phyloP scores from a whole-genome alignment of 305 asterid species.

The Solanum aculeatissimum region DNA sequence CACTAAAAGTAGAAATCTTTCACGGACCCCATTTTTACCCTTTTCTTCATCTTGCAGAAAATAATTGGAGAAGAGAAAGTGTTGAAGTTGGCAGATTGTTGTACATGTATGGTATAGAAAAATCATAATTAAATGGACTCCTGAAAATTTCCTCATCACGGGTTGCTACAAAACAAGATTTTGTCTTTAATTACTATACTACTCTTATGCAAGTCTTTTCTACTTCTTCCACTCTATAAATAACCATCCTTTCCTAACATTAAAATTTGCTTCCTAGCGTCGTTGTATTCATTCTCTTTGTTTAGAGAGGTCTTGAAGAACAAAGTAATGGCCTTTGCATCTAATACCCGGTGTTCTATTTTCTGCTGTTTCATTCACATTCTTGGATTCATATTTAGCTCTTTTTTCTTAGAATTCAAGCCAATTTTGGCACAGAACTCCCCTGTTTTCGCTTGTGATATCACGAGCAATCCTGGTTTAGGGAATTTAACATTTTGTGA shows the following conservation, averaged over 20 bases:
- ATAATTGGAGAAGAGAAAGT: background rate
- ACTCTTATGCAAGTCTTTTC: background rate
- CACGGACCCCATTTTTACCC: conserved; percentile 21
- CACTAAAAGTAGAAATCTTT: conserved; percentile 1
- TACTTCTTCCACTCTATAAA: background rate
- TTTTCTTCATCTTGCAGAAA: background rate
- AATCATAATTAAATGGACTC: background rate
- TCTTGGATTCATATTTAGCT: conserved; percentile 9
- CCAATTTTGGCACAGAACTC: conserved; percentile 24
- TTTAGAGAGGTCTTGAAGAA: conserved; percentile 11
- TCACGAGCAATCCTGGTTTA: conserved; percentile 29
- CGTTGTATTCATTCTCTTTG: background rate
- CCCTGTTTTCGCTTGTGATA: conserved; percentile 68
- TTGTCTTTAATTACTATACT: background rate
- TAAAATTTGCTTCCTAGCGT: background rate
- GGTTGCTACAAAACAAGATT: conserved; percentile 50
- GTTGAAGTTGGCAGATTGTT: conserved; percentile 17
- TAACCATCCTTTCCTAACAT: background rate
- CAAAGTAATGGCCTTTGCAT: background rate
- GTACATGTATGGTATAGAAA: conserved; percentile 3
- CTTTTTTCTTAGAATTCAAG: background rate
- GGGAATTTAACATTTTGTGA: conserved; percentile 58
- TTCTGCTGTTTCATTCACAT: conserved; percentile 14
- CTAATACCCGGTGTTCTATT: background rate
- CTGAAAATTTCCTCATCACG: conserved; percentile 34